Base-by-base conservation (phyloP, 805 yeast species). In the Suhomyces emberorum region DNA sequence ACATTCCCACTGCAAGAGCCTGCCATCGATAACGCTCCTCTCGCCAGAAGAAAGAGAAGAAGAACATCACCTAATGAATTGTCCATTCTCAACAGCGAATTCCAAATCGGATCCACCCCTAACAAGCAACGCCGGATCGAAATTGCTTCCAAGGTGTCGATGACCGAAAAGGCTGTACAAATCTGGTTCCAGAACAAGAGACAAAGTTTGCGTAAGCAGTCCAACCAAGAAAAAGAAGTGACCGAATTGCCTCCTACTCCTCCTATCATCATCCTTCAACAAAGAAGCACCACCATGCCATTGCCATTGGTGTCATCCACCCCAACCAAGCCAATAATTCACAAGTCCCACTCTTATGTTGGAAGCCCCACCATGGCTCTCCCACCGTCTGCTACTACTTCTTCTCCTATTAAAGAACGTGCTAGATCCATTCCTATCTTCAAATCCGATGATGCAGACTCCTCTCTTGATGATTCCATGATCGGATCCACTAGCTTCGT, bases 91-190 rank as follows among this genome's bases (percentile, higher is more conserved):
- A 93, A 88, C 60, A 62, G 71, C 24, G 96, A 88, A 64, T 93
- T 91, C 53, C 72, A 72, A 33, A 55, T 65, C 32, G 88, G 95
- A 41, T 69, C 79, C 29, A 87, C 95, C 33, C 98, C 98, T 30
- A 82, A 83, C 55, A 83, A 81, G 57, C 63, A 72, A 30, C 73
- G 83, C 54, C 77, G 98, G 48, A 70, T 77, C 29, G 84, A 81
- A 46, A 85, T 93, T 46, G 96, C 98, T 4, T 60, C 66, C 20
- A 76, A 70, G 46, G 95, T 93, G 27, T 81, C 80, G 48, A 93
- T 93, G 98, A 79, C 91, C n/a, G 97, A 89, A 60, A 88, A 89
- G 59, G 96, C 97, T 2, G 95, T 93, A 23, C 98, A 93, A 65
- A 88, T 91, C 44, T 93, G 98, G 98, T 93, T 93, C 65, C 98